Evolutionary conservation across 1,284 basidiomycete species (phyloP), one percentile per base, ranked within the genome.

Genomic region (Phellopilus nigrolimitatus): DNA sequence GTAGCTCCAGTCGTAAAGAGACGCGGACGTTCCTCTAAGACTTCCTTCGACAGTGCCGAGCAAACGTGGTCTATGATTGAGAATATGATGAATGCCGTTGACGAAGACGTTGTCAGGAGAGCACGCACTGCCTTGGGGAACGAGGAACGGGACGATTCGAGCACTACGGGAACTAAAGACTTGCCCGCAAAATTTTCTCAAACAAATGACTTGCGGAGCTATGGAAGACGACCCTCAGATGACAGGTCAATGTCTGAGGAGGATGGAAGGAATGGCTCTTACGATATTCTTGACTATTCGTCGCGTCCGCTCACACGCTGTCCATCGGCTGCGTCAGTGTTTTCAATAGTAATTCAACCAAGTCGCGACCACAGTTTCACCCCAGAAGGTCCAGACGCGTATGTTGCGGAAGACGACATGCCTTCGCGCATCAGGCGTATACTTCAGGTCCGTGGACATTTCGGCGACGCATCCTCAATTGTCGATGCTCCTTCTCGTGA

Each of bases 281-380:
- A 37, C 12, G 34, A 37, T 15, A 37, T 37, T 8, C 19, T 5
- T 19, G 12, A 27, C 12, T 10, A n/a, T n/a, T n/a, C n/a, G n/a
- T 30, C 42, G 21, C 42, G 42, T 10, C 25, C 45, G 12, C 25
- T 54, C 9, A 45, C 31, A n/a, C 53, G 53, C 27, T 42, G 52
- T 28, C n/a, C 46, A 17, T 54, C 52, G 25, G 27, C 30, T 10
- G 25, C 47, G 7, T 54, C 53, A 13, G 27, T 50, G 9, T 54
- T 36, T 41, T 54, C 53, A 6, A 33, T 54, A 22, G 53, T 54
- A 30, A 54, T 54, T 21, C 40, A 54, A 24, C 53, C 53, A n/a
- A 42, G 47, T 25, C 24, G 46, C 12, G 46, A 37, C 13, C 42
- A 27, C 19, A 47, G 15, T 24, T 33, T 10, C 8, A 34, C 42